These are phyloP conservation scores for Calonectria leucothoes DNA, from an alignment of 2,329 filamentous ascomycete genomes.

Conservation along the genomic window DNA sequence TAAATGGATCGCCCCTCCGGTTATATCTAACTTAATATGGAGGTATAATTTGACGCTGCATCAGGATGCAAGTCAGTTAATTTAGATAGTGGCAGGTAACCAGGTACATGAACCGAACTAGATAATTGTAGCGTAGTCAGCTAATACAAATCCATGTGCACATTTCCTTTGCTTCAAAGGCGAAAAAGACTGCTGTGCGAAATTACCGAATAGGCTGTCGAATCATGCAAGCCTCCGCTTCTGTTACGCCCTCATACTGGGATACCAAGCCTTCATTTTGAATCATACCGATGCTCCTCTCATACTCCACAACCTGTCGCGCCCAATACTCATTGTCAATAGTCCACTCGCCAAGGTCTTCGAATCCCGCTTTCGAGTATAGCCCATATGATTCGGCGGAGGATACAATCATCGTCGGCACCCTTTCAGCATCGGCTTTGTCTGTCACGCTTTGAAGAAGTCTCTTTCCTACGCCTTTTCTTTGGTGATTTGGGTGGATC, in stretches of 20 bases:
- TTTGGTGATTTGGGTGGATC: slow-evolving; percentile 36
- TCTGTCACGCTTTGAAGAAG: slow-evolving; percentile 28
- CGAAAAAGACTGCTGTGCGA: background rate
- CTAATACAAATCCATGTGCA: background rate
- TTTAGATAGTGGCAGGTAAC: background rate
- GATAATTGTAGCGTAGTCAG: background rate
- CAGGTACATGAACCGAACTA: background rate
- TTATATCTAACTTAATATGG: background rate
- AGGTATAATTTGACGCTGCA: background rate
- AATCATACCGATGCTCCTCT: slow-evolving; percentile 15
- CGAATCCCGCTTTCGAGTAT: slow-evolving; percentile 31
- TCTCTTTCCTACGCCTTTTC: slow-evolving; percentile 33
- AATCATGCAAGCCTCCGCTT: slow-evolving; percentile 39
- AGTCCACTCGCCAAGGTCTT: slow-evolving; percentile 27
- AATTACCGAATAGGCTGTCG: slow-evolving; percentile 14
- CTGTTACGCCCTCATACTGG: slow-evolving; percentile 28
- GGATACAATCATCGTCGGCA: slow-evolving; percentile 28
- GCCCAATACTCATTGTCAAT: slow-evolving; percentile 37
- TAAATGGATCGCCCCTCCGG: no score
- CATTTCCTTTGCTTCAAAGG: background rate
- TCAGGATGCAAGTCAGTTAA: background rate
- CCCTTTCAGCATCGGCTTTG: slow-evolving; percentile 27
- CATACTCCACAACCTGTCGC: slow-evolving; percentile 23
- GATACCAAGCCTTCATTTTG: slow-evolving; percentile 11
- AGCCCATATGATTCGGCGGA: slow-evolving; percentile 31